Evolutionary conservation across 2,329 filamentous ascomycete species (phyloP), one percentile per base, ranked within the genome.

Genomic region (Stachybotrys elegans): DNA sequence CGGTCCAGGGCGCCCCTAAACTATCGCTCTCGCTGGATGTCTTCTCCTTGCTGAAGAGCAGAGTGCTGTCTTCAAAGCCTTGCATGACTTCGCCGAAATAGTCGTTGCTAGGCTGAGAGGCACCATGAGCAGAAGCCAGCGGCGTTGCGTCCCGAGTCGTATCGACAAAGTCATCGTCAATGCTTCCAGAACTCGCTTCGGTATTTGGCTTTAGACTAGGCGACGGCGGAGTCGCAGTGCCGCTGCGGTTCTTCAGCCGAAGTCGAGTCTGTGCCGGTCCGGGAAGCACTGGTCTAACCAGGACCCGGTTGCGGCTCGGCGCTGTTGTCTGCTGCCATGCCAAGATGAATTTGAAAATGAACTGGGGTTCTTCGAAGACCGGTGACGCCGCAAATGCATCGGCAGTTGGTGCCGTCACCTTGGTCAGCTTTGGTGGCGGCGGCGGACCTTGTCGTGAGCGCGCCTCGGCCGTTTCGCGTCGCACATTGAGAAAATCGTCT

Each of bases 291-390:
- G 88, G 87, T 5, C 81, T 76, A 19, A 73, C 73, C 17, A 91
- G 69, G n/a, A 84, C 74, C 4, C 81, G 78, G 32, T 84, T 78
- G 4, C 76, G 77, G 1, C 71, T 68, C 42, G 77, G 71, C 49
- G 76, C 71, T 17, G 72, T 62, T 20, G 76, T 76, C 40, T 74
- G 66, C 32, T 81, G 73, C 73, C 79, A 84, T 47, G 85, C 83
- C 3, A 90, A 73, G 9, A 83, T 80, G 56, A 91, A 91, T 49
- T 83, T 86, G 70, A 91, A 91, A 47, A 80, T 74, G 56, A 79
- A 88, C 50, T 74, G 70, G 59, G 75, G 66, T 58, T 77, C 66
- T 51, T 79, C 74, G 46, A 66, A 77, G 6, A 75, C 66, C 1
- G 78, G 78, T 2, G 75, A 70, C 8, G 77, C 80, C 13, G 71